These are phyloP conservation scores for Amylocystis lapponica DNA, from an alignment of 768 basidiomycete species.

Conservation along the genomic window DNA sequence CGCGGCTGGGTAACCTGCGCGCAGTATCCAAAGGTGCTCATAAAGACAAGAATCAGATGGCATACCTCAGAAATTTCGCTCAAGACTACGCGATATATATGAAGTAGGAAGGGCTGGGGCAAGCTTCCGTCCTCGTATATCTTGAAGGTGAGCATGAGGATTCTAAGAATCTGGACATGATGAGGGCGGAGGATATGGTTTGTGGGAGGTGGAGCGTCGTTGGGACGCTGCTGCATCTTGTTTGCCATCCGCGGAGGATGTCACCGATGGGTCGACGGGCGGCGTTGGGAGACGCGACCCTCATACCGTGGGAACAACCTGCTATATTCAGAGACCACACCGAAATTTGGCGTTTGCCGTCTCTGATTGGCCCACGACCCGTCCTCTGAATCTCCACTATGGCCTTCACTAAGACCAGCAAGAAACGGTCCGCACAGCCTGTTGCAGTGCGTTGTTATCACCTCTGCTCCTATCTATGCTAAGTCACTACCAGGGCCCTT, in stretches of 20 bases:
- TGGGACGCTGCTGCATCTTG: no score
- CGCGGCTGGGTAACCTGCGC: slow-evolving; percentile 59
- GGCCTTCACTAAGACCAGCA: slow-evolving; percentile 14
- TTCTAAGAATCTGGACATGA: slow-evolving; percentile 62
- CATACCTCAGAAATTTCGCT: slow-evolving; percentile 66
- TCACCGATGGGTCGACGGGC: no score
- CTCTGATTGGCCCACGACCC: slow-evolving; percentile 1
- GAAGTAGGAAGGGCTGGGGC: slow-evolving; percentile 52
- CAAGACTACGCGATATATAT: slow-evolving; percentile 61
- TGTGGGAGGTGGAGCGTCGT: slow-evolving; percentile 40
- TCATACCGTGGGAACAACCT: background rate
- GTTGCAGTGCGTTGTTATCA: slow-evolving; percentile 21
- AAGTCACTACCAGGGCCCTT: slow-evolving; percentile 28
- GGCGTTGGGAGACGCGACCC: no score
- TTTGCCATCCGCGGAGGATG: no score
- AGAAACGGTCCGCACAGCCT: slow-evolving; percentile 28
- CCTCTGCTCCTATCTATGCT: background rate
- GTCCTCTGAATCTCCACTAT: slow-evolving; percentile 2
- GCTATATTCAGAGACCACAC: background rate
- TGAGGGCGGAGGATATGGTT: slow-evolving; percentile 71
- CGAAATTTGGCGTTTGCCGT: slow-evolving; percentile 6
- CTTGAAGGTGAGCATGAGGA: slow-evolving; percentile 50
- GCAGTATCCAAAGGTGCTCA: background rate
- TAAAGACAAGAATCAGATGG: background rate
- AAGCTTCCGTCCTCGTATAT: slow-evolving; percentile 34